These are phyloP conservation scores for Aspergillus persii DNA, from an alignment of 2,329 filamentous ascomycete genomes.

Conservation along the genomic window DNA sequence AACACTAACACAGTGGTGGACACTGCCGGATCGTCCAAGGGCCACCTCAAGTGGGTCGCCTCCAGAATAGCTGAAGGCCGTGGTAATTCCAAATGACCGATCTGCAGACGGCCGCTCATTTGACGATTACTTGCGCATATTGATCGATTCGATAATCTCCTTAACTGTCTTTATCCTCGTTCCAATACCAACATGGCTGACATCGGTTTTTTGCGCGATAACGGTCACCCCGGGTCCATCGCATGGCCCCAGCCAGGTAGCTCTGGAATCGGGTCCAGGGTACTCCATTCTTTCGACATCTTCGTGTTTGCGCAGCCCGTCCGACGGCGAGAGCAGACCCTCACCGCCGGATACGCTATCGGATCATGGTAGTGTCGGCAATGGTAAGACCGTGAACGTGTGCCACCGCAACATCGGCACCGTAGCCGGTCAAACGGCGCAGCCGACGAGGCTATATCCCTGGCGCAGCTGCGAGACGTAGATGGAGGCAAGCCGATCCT, in stretches of 20 bases:
- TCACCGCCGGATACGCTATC: constrained; percentile 2
- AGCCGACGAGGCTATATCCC: constrained; percentile 2
- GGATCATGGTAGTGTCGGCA: constrained; percentile 1
- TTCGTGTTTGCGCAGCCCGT: constrained; percentile 2
- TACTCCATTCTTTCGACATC: constrained; percentile 2
- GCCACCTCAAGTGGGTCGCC: constrained; percentile 1
- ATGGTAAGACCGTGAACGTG: constrained; percentile 4
- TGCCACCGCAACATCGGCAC: constrained; percentile 6
- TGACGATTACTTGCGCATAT: neutral
- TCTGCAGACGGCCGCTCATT: neutral
- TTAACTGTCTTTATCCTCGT: neutral
- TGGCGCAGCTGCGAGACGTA: neutral
- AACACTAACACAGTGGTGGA: neutral
- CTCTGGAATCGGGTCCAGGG: neutral
- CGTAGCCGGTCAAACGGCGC: constrained; percentile 4
- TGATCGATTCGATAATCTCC: neutral
- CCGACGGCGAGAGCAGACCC: constrained; percentile 6
- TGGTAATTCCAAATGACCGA: neutral
- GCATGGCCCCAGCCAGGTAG: neutral
- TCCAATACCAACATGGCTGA: neutral
- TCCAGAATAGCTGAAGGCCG: neutral
- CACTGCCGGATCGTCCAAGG: neutral
- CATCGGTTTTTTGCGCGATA: neutral
- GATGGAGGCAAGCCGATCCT: constrained; percentile 3
- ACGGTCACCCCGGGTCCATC: neutral